Evolutionary conservation across 495 filamentous ascomycete genomes (phyloP), one percentile per base, ranked within the genome.

Genomic region (Astrothelium macrocarpum): DNA sequence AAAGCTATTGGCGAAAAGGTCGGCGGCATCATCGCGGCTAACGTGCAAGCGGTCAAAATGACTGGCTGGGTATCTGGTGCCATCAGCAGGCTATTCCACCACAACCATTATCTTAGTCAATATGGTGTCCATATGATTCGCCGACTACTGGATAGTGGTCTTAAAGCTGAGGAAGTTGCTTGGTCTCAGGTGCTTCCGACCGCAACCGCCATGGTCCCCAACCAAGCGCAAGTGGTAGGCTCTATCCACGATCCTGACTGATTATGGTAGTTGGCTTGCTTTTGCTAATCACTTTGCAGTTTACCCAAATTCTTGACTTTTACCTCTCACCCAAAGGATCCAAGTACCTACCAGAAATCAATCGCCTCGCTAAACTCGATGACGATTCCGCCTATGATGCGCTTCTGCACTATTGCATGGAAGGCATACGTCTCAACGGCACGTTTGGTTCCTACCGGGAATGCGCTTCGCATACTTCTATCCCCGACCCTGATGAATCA

Each of bases 291-390:
- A 71, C 70, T 10, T 67, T 71, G 45, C 66, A 73, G 11, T 74
- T 76, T 61, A 70, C 43, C 20, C 74, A 75, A 62, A 68, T 60
- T 7, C 58, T 77, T n/a, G 74, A 72, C 60, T 82, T 36, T 65
- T 81, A 67, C 73, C 70, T 83, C 11, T 70, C n/a, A n/a, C n/a
- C 73, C 5, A 73, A 75, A 23, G 79, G 80, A 36, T 71, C 75
- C 7, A 63, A 71, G 36, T 76, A 84, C 71, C 80, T 82, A 71
- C 67, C 73, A 11, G 72, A 79, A 34, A 78, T 85, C 42, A 76
- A 81, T 63, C 67, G 62, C 11, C 71, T 84, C 1, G 81, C 80
- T 0, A 59, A 63, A 20, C 64, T 77, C 12, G 73, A 79, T 58
- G 68, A 71, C 34, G 65, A 69, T 12, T 72, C 70, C 1, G 73